Base-by-base conservation (phyloP, 805 yeast species). In the Starmerella gropengiesseri region DNA sequence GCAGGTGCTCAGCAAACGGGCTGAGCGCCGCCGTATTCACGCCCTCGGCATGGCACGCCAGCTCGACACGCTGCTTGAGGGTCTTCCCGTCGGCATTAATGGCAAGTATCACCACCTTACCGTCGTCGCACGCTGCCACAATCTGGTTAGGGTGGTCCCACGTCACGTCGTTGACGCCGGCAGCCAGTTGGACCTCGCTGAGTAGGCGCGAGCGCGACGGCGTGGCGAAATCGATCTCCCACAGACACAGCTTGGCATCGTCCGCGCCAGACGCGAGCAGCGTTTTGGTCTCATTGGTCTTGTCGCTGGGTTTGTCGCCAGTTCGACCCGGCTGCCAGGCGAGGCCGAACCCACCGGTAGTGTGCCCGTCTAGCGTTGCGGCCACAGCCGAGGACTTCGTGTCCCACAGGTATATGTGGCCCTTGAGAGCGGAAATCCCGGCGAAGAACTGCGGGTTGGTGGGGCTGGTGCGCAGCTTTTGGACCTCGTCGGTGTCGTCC, bases 101-200 rank as follows among this genome's bases (percentile, higher is more conserved):
- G 13, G 4, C 20, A 49, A 73, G 74, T 32, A 84, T 63, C 41
- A 75, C 77, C 14, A 82, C 64, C 2, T 74, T 59, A 40, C 68
- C 65, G 55, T 80, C 86, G 57, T 82, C 93, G 23, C 84, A 86
- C 3, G 89, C 75, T 1, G 78, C 89, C 52, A 83, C 72, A 23
- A 81, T 42, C 22, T 65, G 54, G 43, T 65, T 59, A 28, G 62
- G 58, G 27, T 57, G 56, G 51, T 72, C 75, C 75, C 80, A 75
- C 1, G 81, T 65, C 20, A 83, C 63, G 50, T 79, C 94, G 60
- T 82, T 83, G 33, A 85, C 75, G 5, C 71, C 71, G 81, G 71
- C 53, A 4, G 30, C 43, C 12, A 35, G 27, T 19, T 40, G 23
- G 18, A 35, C 9, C 22, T 34, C 36, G 22, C 25, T n/a, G 9